These are phyloP conservation scores for Aureobasidium sp. DNA, from an alignment of 2,329 filamentous ascomycete species.

Conservation along the genomic window DNA sequence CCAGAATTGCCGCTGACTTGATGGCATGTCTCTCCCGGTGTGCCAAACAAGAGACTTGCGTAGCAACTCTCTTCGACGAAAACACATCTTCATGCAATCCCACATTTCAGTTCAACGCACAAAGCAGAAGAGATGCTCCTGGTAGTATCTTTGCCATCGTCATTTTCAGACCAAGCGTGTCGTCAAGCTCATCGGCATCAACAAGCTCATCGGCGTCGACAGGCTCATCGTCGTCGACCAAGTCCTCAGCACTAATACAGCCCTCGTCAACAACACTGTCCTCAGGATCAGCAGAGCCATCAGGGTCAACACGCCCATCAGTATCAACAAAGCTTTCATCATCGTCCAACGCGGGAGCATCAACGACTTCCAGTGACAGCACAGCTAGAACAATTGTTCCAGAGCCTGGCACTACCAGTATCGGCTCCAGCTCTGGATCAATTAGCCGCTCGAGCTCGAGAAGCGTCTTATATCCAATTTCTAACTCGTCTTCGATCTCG, in stretches of 20 bases:
- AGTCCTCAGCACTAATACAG: no score
- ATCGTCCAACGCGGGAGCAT: not conserved
- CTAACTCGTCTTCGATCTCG: not conserved
- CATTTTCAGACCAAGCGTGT: not conserved
- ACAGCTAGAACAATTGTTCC: no score
- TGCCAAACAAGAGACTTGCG: not conserved
- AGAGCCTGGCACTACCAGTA: not conserved
- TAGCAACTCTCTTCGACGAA: not conserved
- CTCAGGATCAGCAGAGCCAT: no score
- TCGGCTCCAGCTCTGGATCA: not conserved
- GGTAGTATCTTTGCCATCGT: not conserved
- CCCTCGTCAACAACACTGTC: no score
- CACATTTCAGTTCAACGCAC: not conserved
- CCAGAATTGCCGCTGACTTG: not conserved
- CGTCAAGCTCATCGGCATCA: not conserved
- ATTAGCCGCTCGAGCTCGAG: not conserved
- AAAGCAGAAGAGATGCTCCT: not conserved
- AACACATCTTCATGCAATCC: not conserved
- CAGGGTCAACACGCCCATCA: no score
- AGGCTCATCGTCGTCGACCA: no score
- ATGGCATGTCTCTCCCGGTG: not conserved
- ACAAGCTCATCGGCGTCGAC: not conserved
- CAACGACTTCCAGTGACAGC: no score
- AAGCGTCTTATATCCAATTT: not conserved
- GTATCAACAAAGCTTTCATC: not conserved